Percentiles rank a stretch among this genome's conserved stretches.
Conservation (phyloP, 441 rosid species). For the Gossypium davidsonii region DNA sequence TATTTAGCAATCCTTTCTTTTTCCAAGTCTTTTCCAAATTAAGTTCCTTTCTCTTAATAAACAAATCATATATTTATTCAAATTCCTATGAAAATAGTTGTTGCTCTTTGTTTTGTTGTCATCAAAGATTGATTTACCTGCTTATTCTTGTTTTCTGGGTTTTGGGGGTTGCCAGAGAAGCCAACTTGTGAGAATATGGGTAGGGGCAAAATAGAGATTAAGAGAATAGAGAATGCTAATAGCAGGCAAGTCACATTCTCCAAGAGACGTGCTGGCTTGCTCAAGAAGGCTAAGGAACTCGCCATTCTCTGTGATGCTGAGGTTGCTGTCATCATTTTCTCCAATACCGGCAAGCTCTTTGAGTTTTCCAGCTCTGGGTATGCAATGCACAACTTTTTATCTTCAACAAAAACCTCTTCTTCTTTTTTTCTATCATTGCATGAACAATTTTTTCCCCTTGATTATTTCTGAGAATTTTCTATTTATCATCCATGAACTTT, state of each 20-base stretch:
- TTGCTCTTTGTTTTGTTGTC: not conserved
- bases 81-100: not conserved
- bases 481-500: not conserved
- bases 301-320: constrained; percentile 90
- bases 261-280: constrained; percentile 82
- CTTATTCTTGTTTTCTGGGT: constrained; percentile 7
- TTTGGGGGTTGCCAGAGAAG: not conserved
- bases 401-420: not conserved
- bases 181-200: constrained; percentile 35
- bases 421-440: constrained; percentile 20
- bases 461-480: not conserved
- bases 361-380: constrained; percentile 84
- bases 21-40: constrained; percentile 20
- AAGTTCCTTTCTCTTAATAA: constrained; percentile 5
- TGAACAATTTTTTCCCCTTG: constrained; percentile 11
- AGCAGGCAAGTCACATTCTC: constrained; percentile 97
- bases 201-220: constrained; percentile 91
- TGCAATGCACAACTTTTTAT: constrained; percentile 13
- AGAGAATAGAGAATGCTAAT: constrained; percentile 85
- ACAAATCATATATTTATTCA: not conserved
- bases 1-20: constrained; percentile 42
- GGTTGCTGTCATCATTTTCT: constrained; percentile 88
- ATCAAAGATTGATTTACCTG: not conserved
- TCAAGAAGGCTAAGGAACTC: constrained; percentile 87
- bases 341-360: constrained; percentile 85